Conservation (phyloP, 2,329 filamentous ascomycete species). For the Nigrospora osmanthi region DNA sequence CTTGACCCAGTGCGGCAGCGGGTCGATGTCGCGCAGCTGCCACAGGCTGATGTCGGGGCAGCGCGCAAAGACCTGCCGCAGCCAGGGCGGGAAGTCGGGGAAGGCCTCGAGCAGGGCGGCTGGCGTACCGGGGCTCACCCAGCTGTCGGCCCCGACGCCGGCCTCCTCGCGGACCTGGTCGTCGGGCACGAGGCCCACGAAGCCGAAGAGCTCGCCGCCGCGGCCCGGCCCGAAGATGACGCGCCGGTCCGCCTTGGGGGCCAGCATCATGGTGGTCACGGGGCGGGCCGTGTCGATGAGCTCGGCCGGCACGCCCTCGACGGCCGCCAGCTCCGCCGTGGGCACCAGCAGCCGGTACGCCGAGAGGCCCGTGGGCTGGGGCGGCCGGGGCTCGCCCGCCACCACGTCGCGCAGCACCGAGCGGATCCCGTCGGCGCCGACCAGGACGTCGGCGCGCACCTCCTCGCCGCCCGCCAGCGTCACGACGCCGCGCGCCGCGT, state of each 20-base stretch:
- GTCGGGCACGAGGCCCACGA: conserved; percentile 36
- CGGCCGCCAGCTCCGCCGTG: conserved; percentile 3
- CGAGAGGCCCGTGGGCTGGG: conserved; percentile 25
- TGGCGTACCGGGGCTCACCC: conserved; percentile 27
- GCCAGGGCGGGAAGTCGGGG: conserved; percentile 31
- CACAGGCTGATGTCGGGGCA: conserved; percentile 29
- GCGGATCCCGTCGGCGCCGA: conserved; percentile 28
- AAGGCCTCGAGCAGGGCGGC: conserved; percentile 29
- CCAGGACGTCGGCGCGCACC: conserved; percentile 20
- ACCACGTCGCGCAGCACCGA: conserved; percentile 8
- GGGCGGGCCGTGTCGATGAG: conserved; percentile 24
- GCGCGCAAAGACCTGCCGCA: conserved; percentile 20
- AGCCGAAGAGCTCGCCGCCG: conserved; percentile 29
- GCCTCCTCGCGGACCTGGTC: conserved; percentile 27
- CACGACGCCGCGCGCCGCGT: conserved; percentile 26
- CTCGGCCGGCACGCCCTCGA: conserved; percentile 8
- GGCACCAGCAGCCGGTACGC: conserved; percentile 27
- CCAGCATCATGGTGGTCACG: conserved; percentile 37
- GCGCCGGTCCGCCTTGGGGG: conserved; percentile 22
- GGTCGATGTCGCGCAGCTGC: conserved; percentile 35
- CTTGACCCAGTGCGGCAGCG: conserved; percentile 26
- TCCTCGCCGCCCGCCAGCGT: conserved; percentile 22
- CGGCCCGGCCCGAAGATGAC: conserved; percentile 38
- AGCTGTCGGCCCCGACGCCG: conserved; percentile 23
- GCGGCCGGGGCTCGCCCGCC: conserved; percentile 7